Percentiles rank a stretch among this genome's conserved stretches.
Conservation (phyloP, 345 rosid genomes). For the Euphorbia peplus region DNA sequence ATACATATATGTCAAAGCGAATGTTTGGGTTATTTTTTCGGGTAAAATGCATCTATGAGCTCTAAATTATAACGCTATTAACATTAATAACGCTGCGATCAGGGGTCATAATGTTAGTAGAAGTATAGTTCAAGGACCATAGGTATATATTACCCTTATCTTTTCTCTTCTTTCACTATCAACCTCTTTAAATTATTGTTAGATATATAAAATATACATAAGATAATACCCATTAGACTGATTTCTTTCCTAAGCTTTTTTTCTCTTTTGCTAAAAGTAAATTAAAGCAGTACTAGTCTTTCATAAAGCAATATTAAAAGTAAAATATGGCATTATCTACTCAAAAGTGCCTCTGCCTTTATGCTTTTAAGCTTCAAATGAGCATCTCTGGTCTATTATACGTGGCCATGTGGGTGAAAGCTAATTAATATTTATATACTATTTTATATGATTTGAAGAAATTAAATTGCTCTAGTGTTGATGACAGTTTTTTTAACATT, state of each 20-base stretch:
- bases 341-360: constrained; percentile 57
- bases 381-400: constrained; percentile 41
- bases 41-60: no score
- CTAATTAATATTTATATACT: constrained; percentile 20
- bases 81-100: no score
- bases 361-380: constrained; percentile 53
- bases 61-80: no score
- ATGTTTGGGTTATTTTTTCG: no score
- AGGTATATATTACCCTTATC: not conserved
- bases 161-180: constrained; percentile 44
- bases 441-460: no score
- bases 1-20: constrained; percentile 36
- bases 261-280: constrained; percentile 48
- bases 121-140: no score
- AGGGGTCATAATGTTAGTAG: no score
- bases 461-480: constrained; percentile 57
- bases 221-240: not conserved
- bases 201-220: not conserved
- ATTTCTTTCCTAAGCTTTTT: not conserved
- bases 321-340: constrained; percentile 70
- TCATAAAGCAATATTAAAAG: constrained; percentile 45
- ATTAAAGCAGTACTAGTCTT: constrained; percentile 40
- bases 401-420: constrained; percentile 67
- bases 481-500: constrained; percentile 37
- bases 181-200: constrained; percentile 24